Evolutionary conservation across 768 basidiomycete species (phyloP), one percentile per base, ranked within the genome.

Genomic region (Pleurotus tuber-regium): DNA sequence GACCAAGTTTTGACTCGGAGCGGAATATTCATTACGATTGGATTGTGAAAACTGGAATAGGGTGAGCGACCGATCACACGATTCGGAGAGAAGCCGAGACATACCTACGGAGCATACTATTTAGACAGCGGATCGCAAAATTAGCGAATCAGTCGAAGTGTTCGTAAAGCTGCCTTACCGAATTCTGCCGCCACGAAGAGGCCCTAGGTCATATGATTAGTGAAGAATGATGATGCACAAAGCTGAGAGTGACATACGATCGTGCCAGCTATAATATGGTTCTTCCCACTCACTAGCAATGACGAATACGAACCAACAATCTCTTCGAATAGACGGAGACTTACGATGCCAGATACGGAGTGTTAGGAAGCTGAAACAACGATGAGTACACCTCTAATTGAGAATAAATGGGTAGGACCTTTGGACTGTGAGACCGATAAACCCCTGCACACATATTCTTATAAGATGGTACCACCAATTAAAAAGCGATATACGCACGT

Each of bases 381-480:
- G 38, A 14, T 48, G 3, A 35, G 46, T 18, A n/a, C n/a, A n/a
- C n/a, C n/a, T n/a, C n/a, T n/a, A n/a, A n/a, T n/a, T n/a, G n/a
- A n/a, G n/a, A n/a, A n/a, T n/a, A 14, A 48, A 21, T 11, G 10
- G n/a, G n/a, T n/a, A n/a, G n/a, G n/a, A 48, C 30, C 71, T 67
- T 72, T 82, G 80, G 3, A 82, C 81, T n/a, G 81, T 61, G 10
- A 82, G 59, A 2, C 78, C 78, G 42, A 79, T 77, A 46, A 81
- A 70, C 3, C 76, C 79, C 79, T 81, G 31, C 11, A 30, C 29
- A 10, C 21, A 18, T 5, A 14, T 25, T 47, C 50, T 33, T 28
- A 46, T 28, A n/a, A 38, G n/a, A n/a, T n/a, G 36, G 6, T 5
- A n/a, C n/a, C n/a, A n/a, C n/a, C 8, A 9, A 19, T 12, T n/a